Conservation (phyloP, 768 basidiomycete genomes). For the Terana coerulea region DNA sequence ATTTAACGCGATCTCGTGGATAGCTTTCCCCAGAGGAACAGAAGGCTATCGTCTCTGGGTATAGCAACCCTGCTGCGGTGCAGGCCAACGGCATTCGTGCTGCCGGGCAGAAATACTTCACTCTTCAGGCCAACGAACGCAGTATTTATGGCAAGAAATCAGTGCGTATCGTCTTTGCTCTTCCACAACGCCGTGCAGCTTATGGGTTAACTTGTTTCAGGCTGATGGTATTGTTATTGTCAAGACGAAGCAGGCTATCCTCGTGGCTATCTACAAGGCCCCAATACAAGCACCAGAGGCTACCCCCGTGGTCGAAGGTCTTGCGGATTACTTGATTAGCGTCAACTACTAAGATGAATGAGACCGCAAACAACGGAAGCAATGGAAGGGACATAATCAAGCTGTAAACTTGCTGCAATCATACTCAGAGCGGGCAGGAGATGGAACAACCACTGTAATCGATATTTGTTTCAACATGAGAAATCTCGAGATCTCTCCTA, state of each 20-base stretch:
- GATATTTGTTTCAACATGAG: neutral
- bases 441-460: neutral
- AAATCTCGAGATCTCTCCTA: neutral
- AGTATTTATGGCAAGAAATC: constrained; percentile 75
- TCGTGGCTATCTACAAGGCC: constrained; percentile 70
- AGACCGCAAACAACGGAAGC: too few species aligned
- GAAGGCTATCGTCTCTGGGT: constrained; percentile 47
- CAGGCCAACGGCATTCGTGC: constrained; percentile 62
- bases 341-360: constrained; percentile 57
- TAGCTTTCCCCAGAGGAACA: constrained; percentile 69
- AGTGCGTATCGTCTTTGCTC: constrained; percentile 42
- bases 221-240: constrained; percentile 68
- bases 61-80: constrained; percentile 34
- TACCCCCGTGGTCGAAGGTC: constrained; percentile 56
- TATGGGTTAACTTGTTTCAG: too few species aligned
- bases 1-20: neutral
- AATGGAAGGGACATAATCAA: neutral
- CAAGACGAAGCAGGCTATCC: constrained; percentile 81
- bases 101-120: constrained; percentile 73
- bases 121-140: constrained; percentile 42
- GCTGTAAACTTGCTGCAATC: constrained; percentile 1
- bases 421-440: too few species aligned
- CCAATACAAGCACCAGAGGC: constrained; percentile 67
- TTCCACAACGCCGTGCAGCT: neutral
- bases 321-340: constrained; percentile 77